These are phyloP conservation scores for Turritis glabra DNA, from an alignment of 345 rosid genomes.

Conservation along the genomic window DNA sequence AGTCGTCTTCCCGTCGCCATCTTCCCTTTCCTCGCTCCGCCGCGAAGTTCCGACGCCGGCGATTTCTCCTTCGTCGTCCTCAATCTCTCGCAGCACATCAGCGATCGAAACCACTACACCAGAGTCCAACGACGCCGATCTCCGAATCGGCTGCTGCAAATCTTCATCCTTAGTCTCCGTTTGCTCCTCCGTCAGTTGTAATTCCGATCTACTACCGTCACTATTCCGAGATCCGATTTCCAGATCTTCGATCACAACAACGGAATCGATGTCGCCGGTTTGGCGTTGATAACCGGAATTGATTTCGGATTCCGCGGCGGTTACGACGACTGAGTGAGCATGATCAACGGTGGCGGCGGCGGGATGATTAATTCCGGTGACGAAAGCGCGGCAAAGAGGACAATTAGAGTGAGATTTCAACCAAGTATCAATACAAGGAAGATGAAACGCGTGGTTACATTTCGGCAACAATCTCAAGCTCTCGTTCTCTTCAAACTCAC, in stretches of 20 bases:
- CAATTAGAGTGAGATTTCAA: conserved; percentile 77
- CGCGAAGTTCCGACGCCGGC: conserved; percentile 28
- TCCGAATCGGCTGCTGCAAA: conserved; percentile 37
- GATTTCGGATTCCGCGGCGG: background rate
- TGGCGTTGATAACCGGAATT: background rate
- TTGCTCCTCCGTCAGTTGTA: conserved; percentile 24
- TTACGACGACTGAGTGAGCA: background rate
- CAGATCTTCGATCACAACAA: conserved; percentile 47
- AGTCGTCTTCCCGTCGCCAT: background rate
- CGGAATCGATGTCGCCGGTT: conserved; percentile 30
- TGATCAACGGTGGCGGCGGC: background rate
- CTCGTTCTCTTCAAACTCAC: conserved; percentile 76
- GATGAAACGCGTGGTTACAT: conserved; percentile 84
- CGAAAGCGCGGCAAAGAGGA: conserved; percentile 72
- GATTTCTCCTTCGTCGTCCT: conserved; percentile 39
- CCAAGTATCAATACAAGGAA: conserved; percentile 88
- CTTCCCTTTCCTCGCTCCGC: background rate
- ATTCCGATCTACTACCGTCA: background rate
- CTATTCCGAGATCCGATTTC: conserved; percentile 29
- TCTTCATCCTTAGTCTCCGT: background rate
- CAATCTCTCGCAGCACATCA: conserved; percentile 39
- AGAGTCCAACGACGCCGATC: conserved; percentile 61
- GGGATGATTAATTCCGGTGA: conserved; percentile 19
- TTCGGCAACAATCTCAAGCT: conserved; percentile 66
- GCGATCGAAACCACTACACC: conserved; percentile 39